These are phyloP conservation scores for Microglena sp. DNA, from an alignment of 139 green algal species.

Conservation along the genomic window DNA sequence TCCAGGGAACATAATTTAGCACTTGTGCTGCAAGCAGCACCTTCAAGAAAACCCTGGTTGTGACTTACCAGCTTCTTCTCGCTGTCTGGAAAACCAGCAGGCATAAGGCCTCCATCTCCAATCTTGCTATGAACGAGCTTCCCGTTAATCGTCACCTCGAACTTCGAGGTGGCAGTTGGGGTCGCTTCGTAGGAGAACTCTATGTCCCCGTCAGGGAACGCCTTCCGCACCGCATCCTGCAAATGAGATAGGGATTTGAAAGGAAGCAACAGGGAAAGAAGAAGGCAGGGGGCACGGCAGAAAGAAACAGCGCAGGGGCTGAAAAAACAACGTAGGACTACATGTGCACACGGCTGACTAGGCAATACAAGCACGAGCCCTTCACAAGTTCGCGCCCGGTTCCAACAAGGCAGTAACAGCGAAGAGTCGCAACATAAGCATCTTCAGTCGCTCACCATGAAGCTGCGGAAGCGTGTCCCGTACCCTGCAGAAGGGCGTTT, in stretches of 20 bases:
- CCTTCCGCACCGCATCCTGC: neutral
- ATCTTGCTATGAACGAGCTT: slow-evolving; percentile 6
- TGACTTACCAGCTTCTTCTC: slow-evolving; percentile 5
- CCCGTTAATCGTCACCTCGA: slow-evolving; percentile 7
- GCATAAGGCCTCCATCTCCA: slow-evolving; percentile 1
- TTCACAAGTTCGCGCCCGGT: too few relatives aligned
- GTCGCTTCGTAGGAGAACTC: slow-evolving; percentile 1
- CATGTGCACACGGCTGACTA: too few relatives aligned
- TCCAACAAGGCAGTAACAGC: too few relatives aligned
- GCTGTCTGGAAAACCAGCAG: slow-evolving; percentile 7
- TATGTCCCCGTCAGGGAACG: neutral
- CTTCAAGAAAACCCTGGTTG: too few relatives aligned
- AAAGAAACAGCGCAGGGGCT: neutral
- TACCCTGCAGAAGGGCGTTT: too few relatives aligned
- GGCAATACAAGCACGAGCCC: too few relatives aligned
- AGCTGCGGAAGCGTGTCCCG: neutral
- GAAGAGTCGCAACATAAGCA: too few relatives aligned
- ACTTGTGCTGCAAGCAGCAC: too few relatives aligned
- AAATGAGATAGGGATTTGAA: neutral
- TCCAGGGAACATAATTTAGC: too few relatives aligned
- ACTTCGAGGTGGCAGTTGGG: slow-evolving; percentile 3
- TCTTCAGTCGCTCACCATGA: slow-evolving; percentile 7
- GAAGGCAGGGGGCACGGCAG: neutral
- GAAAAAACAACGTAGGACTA: too few relatives aligned
- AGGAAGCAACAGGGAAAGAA: neutral